Base-by-base conservation (phyloP, 192 early-diverging fungal genomes). In the Tieghemiomyces parasiticus region DNA sequence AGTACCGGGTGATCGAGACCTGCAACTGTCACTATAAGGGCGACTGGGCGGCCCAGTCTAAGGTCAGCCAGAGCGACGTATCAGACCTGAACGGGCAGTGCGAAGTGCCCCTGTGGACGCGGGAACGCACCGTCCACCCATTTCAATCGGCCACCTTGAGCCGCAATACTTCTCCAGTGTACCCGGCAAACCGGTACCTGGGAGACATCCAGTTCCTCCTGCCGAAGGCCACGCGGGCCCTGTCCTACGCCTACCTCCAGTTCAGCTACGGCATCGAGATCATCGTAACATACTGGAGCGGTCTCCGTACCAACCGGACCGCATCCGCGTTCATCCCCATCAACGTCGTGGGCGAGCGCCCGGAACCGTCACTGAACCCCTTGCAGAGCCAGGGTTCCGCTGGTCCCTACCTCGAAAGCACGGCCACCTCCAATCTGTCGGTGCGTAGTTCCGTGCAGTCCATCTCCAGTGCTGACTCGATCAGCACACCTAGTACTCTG, bases 21-120 rank as follows among this genome's bases (percentile, higher is more conserved):
- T 14, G 13, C 20, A 13, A 13, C 2, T 52, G 50, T 25, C 26
- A 52, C 50, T 52, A 52, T 28, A 24, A 14, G 2, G 26, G 26
- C 16, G 50, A 52, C 30, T 52, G 50, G 50, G 50, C 50, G 26
- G 26, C 16, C 50, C 50, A 52, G 30, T 29, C 50, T 28, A 24
- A 30, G 24, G 26, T 28, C 4, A 52, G 50, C 8, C 50, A 52
- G 12, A 52, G 50, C 50, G 50, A 52, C 24, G 50, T 25, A 3
- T 52, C 50, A 13, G 50, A 52, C 50, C 6, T 52, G 22, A 25
- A 2, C 4, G 50, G 2, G 14, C 22, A 20, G 20, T 2, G 24
- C 6, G 50, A 52, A 52, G 14, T 24, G 20, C 50, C 50, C 0
- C 50, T 52, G 6, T 52, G 50, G 50, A 16, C 30, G 24, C 50